phyloP scores from a whole-genome alignment of 2,329 filamentous ascomycete genomes.

The Nemania sp. region DNA sequence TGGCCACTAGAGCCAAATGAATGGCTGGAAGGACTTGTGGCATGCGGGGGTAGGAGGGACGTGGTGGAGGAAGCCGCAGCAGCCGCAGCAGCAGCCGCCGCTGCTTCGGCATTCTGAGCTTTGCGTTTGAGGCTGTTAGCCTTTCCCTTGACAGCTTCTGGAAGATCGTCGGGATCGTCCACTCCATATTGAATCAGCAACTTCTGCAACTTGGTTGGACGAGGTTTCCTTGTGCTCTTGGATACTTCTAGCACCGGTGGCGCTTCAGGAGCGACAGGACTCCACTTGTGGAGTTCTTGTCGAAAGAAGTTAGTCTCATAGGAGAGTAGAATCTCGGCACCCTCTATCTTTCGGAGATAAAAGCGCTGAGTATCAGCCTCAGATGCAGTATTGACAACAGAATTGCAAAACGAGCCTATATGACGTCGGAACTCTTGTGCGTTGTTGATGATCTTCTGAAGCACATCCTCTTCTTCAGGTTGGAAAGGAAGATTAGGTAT shows the following conservation, averaged over 20 bases:
- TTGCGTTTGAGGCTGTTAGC: constrained; percentile 74
- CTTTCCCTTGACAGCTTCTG: constrained; percentile 79
- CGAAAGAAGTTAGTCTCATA: constrained; percentile 98
- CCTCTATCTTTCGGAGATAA: constrained; percentile 95
- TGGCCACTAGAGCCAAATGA: constrained; percentile 39
- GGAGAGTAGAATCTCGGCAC: constrained; percentile 87
- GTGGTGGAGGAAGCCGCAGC: constrained; percentile 25
- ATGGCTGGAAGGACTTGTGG: constrained; percentile 42
- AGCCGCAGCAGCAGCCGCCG: constrained; percentile 41
- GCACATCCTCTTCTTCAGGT: constrained; percentile 87
- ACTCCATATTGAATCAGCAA: constrained; percentile 87
- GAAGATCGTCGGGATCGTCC: constrained; percentile 86
- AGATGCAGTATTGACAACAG: constrained; percentile 76
- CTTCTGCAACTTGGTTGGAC: constrained; percentile 96
- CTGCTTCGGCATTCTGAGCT: constrained; percentile 61
- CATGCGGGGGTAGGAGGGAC: constrained; percentile 32
- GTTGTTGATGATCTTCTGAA: constrained; percentile 84
- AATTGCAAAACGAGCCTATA: constrained; percentile 78
- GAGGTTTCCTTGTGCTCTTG: constrained; percentile 89
- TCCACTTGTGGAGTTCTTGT: constrained; percentile 93
- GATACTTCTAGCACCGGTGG: constrained; percentile 87
- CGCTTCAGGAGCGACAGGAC: constrained; percentile 81
- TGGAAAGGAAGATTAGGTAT: constrained; percentile 84
- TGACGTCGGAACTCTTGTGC: constrained; percentile 83
- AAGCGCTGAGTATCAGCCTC: constrained; percentile 91